Evolutionary conservation across 208 protist genomes (phyloP).

Genomic region (Novymonas esmeraldas): DNA sequence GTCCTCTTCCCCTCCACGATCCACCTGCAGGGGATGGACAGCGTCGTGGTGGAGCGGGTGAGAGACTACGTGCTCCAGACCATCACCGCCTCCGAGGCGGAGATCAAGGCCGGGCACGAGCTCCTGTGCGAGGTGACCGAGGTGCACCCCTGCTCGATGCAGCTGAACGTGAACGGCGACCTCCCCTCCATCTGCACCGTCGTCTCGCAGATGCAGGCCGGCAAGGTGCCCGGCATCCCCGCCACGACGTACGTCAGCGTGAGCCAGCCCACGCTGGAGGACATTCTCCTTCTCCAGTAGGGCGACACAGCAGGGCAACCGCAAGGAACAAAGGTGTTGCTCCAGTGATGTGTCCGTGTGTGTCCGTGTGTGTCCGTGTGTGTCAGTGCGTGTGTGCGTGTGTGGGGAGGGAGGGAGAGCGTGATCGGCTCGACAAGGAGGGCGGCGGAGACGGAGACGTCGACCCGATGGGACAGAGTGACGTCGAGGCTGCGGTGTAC

Average conservation of each 20-base stretch:
- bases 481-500: too few species aligned
- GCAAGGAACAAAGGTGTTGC: too few species aligned
- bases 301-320: background rate
- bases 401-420: too few species aligned
- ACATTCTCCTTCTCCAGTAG: constrained; percentile 58
- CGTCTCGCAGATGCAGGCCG: constrained; percentile 49
- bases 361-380: too few species aligned
- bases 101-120: constrained; percentile 1
- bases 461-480: too few species aligned
- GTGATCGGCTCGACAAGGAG: too few species aligned
- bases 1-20: constrained; percentile 51
- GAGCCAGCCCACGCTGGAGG: constrained; percentile 70
- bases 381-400: too few species aligned
- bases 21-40: constrained; percentile 28
- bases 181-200: constrained; percentile 48
- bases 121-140: constrained; percentile 46
- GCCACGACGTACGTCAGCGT: constrained; percentile 61
- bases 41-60: constrained; percentile 24
- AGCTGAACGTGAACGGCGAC: constrained; percentile 37
- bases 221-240: constrained; percentile 41
- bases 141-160: constrained; percentile 48
- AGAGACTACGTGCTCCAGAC: constrained; percentile 34
- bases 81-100: background rate
- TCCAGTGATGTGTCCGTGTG: too few species aligned
- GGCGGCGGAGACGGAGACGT: too few species aligned